Base-by-base conservation (phyloP, 2,329 filamentous ascomycete genomes). In the Whalleya microplaca region DNA sequence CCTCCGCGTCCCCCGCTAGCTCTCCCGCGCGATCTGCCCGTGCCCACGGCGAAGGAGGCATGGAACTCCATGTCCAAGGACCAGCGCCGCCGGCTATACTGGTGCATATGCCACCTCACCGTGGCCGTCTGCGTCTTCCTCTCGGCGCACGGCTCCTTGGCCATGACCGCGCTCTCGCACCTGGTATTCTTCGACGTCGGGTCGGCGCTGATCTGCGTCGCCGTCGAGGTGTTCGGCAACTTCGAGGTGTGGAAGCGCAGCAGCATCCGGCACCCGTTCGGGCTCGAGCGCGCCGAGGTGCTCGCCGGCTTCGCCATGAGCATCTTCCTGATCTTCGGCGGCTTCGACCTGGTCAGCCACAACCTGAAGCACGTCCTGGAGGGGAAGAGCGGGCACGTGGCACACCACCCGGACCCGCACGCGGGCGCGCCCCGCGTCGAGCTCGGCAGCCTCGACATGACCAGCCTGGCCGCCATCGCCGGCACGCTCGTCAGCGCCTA, bases 211-310 rank as follows among this genome's bases (percentile, higher is more conserved):
- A 85, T 98, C 4, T 98, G 94, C 72, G 92, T 96, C 2, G 87
- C 86, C 12, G 94, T 98, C 45, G 95, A 99, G 70, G 91, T 98
- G 1, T 84, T 97, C 46, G 88, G 91, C 49, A 99, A 99, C 73
- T 99, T 99, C 68, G 95, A 99, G 72, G 93, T 98, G 41, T 99
- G 95, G 95, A 91, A 92, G 63, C 85, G 94, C 45, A 94, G 91
- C 65, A 96, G 89, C 64, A 90, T 99, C 66, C 88, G 93, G 21
- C 92, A 99, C 74, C 95, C 95, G 0, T 99, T 99, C 70, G 93
- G 89, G 2, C 84, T 99, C 21, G 92, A 97, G 76, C 86, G 95
- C 51, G 90, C 91, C 56, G 95, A 99, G 74, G 94, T 99, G 4
- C 84, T 99, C 16, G 92, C 93, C 37, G 95, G 95, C 18, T 96